These are phyloP conservation scores for Amaranthus cruentus DNA, from an alignment of 148 eudicot genomes.

Conservation along the genomic window DNA sequence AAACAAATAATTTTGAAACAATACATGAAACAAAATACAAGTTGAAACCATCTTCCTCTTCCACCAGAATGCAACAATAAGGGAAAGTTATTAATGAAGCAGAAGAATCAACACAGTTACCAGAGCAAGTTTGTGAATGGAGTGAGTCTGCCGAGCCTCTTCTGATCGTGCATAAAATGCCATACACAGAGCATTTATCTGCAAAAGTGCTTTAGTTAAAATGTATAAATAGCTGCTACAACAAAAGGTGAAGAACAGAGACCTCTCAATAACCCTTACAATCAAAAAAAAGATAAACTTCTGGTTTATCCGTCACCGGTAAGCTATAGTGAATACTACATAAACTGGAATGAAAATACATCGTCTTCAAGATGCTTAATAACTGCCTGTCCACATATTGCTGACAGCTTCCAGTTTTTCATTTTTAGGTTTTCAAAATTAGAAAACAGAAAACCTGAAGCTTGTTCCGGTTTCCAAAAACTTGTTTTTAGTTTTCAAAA, in stretches of 20 bases:
- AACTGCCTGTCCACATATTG: background rate
- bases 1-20: background rate
- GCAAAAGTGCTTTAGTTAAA: conserved; percentile 24
- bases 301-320: background rate
- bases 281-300: background rate
- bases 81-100: background rate
- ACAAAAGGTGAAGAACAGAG: background rate
- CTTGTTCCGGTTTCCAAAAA: too few species aligned
- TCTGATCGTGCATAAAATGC: conserved; percentile 97
- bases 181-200: conserved; percentile 97
- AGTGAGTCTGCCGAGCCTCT: conserved; percentile 94
- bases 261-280: background rate
- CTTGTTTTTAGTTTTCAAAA: too few species aligned
- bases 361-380: background rate
- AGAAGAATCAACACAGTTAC: conserved; percentile 32
- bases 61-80: background rate
- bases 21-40: background rate
- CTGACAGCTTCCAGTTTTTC: too few species aligned
- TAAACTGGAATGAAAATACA: background rate
- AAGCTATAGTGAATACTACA: background rate
- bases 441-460: too few species aligned
- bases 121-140: conserved; percentile 90
- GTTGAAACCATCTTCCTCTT: background rate
- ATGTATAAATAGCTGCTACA: background rate
- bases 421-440: too few species aligned